Base-by-base conservation (phyloP, 495 filamentous ascomycete genomes). In the Podospora pseudoanserina region DNA sequence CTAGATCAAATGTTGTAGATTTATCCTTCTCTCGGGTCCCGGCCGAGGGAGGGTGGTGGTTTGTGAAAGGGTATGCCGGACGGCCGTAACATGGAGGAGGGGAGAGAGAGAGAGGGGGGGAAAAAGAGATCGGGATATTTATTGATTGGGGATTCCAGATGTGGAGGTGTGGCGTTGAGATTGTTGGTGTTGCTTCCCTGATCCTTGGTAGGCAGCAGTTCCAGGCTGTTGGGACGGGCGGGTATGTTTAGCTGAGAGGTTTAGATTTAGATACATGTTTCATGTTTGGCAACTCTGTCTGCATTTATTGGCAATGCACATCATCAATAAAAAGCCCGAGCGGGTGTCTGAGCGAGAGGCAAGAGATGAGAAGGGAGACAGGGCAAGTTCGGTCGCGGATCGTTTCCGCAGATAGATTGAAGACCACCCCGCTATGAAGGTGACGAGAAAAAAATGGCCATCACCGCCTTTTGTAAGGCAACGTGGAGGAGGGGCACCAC, bases 361-460 rank as follows among this genome's bases (percentile, higher is more conserved):
- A 13, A 39, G 34, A 39, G 34, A 39, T 39, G 34, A 39, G 11
- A 39, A 39, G 34, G 34, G 11, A 11, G 23, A 23, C 11, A 39
- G 34, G 54, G 54, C 18, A 57, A n/a, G 54, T 57, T 57, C 54
- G 9, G 34, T 39, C 34, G 34, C 34, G 34, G 34, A 5, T 39
- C 34, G 2, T 57, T 20, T 53, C 32, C 39, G 23, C 32, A 64
- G 30, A 64, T 53, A 27, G 6, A 23, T 18, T 56, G 15, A 3
- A 11, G 49, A 7, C 6, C 59, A 55, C 67, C 67, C 67, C 67
- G 62, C 67, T 65, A 68, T 56, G 23, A 57, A 3, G 15, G 39
- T 49, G 39, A 49, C 13, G 13, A 49, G 39, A 49, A 16, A 49
- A 49, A 49, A 49, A 49, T 32, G 13, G 13, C 39, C 39, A 49